Conservation (phyloP, 176 grass and related monocot genomes). For the Ensete glaucum region DNA sequence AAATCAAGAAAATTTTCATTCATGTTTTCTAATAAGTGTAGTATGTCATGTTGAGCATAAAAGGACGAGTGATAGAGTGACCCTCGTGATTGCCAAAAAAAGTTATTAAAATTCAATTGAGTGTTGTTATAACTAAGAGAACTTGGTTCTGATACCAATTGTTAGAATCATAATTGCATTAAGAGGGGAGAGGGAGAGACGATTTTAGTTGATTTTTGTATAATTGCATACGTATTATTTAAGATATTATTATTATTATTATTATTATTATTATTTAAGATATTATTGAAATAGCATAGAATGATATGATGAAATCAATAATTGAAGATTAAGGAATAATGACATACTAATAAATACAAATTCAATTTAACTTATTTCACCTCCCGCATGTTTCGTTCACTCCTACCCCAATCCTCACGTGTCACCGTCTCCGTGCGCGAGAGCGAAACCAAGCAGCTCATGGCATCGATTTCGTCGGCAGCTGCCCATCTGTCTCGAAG, state of each 20-base stretch:
- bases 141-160: no score
- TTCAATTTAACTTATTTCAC: no score
- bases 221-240: not conserved
- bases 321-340: not conserved
- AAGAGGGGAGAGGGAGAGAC: no score
- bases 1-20: no score
- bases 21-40: no score
- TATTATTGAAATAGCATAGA: not conserved
- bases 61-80: no score
- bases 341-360: not conserved
- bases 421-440: not conserved
- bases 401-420: not conserved
- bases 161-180: no score
- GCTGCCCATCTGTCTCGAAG: not conserved
- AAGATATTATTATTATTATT: not conserved
- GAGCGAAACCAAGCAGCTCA: not conserved
- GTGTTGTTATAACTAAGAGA: no score
- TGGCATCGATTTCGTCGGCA: conserved; percentile 7
- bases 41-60: no score
- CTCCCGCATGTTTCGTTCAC: not conserved
- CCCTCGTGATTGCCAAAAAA: no score
- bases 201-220: no score
- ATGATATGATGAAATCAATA: not conserved
- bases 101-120: no score
- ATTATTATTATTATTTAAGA: not conserved